Evolutionary conservation across 306 rosid genomes (phyloP), one percentile per base, ranked within the genome.

Genomic region (Lathyrus aphaca): DNA sequence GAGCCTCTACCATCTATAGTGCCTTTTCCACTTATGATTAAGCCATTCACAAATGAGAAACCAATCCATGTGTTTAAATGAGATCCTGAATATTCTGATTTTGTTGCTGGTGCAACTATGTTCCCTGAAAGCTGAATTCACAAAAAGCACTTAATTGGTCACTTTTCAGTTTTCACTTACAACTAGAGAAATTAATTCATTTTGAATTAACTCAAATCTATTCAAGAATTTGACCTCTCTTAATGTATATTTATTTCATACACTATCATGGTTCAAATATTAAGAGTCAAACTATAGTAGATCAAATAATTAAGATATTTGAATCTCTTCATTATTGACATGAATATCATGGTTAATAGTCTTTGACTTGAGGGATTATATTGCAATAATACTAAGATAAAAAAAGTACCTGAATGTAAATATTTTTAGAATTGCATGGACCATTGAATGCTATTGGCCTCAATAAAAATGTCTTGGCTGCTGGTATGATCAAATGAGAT

Each of bases 11-110:
- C 84, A 73, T 83, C 87, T 16, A 83, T 60, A 0, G 75, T 69
- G 0, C 87, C 87, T 55, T 6, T 64, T 58, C 87, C 87, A 60
- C 25, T 65, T 38, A 83, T 70, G 43, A 19, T 48, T 14, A 83
- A 76, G 54, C 87, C 85, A 62, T 77, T 63, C 12, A 83, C 42
- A 21, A 21, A 64, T 30, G 69, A 64, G 78, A 83, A 83, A 40
- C 85, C 72, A 46, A 83, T 80, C 87, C 87, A 83, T 39, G 84
- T 80, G 62, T 77, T 79, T 10, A 61, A 5, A 23, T 61, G 85
- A 8, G 51, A 79, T 11, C 87, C 87, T 8, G 11, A 18, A 54
- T 74, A 83, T 68, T 54, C 84, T 1, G 64, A 44, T 74, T 77
- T 77, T 66, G 85, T 54, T 13, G 48, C 35, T 0, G 87, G 87